Evolutionary conservation across 352 stramenopile species (phyloP), one percentile per base, ranked within the genome.

Genomic region (Pythium grandisporangium): DNA sequence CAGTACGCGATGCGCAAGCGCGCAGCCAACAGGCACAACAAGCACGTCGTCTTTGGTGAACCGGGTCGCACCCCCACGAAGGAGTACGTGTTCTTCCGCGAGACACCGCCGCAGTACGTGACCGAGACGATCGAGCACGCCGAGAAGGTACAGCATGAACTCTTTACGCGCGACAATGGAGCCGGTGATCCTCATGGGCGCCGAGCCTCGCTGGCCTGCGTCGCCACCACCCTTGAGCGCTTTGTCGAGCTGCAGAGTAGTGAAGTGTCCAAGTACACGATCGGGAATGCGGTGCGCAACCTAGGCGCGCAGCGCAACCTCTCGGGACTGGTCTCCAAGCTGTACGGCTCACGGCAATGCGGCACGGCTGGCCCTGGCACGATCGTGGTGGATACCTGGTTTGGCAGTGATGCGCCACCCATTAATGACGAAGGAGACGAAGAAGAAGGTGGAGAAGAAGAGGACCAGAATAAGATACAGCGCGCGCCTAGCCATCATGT

Each of bases 51-150:
- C 22, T 51, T 85, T 11, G 78, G 74, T 12, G 58, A 79, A 30
- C 52, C 64, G 11, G 74, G 74, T 2, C 40, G 49, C 30, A 91
- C 71, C 32, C 72, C 72, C 11, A 87, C 66, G 7, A 89, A 87
- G 53, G 72, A 91, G 51, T 89, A 87, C 47, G 65, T 87, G 27
- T 91, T 91, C 52, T 91, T 86, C 51, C 68, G 75, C 32, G 73
- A 88, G 53, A 91, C 75, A 2, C 75, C 75, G n/a, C 75, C 75
- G 3, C 71, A 48, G 6, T 92, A 84, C 53, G 75, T 89, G 32
- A 89, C 78, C 0, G 75, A 87, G 59, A 88, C 60, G 5, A 58
- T 86, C 20, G 71, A 89, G 42, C 73, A 49, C 0, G 78, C 78
- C 12, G 66, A 78, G 42, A 61, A 76, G 32, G 42, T 37, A 3